Percentiles rank a stretch among this genome's conserved stretches.
Evolutionary conservation across 371 early-diverging fungal genomes (phyloP).

Genomic region (Mortierella sp.): DNA sequence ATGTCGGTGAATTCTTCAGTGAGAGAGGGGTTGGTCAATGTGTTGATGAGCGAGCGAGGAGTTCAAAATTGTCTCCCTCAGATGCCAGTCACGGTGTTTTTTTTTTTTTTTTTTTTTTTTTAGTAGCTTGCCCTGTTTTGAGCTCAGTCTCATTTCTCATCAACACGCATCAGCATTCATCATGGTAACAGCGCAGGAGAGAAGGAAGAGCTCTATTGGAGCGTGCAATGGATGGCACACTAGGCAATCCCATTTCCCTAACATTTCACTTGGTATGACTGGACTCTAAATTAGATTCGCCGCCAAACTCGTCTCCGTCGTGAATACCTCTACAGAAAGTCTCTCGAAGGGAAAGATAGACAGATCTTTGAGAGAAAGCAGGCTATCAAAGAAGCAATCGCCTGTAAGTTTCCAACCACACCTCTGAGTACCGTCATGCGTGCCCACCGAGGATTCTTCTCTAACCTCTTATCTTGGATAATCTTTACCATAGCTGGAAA

Average conservation of each 20-base stretch:
- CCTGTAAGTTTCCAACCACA: slow-evolving; percentile 58
- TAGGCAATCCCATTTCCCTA: background rate
- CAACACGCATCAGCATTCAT: slow-evolving; percentile 6
- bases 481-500: slow-evolving; percentile 76
- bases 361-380: slow-evolving; percentile 94
- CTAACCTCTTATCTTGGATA: background rate
- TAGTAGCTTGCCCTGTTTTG: background rate
- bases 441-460: background rate
- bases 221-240: background rate
- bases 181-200: background rate
- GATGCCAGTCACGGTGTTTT: slow-evolving; percentile 27
- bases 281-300: slow-evolving; percentile 68
- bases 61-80: background rate
- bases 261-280: no score
- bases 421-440: background rate
- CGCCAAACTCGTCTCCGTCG: slow-evolving; percentile 85
- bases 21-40: background rate
- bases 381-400: slow-evolving; percentile 90
- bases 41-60: background rate
- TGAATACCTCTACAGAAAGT: slow-evolving; percentile 96
- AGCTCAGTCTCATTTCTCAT: background rate
- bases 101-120: slow-evolving; percentile 19
- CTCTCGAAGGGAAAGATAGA: slow-evolving; percentile 90
- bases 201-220: background rate
- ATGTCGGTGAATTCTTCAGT: slow-evolving; percentile 16